Base-by-base conservation (phyloP, 441 rosid species). In the Populus trichocarpa region DNA sequence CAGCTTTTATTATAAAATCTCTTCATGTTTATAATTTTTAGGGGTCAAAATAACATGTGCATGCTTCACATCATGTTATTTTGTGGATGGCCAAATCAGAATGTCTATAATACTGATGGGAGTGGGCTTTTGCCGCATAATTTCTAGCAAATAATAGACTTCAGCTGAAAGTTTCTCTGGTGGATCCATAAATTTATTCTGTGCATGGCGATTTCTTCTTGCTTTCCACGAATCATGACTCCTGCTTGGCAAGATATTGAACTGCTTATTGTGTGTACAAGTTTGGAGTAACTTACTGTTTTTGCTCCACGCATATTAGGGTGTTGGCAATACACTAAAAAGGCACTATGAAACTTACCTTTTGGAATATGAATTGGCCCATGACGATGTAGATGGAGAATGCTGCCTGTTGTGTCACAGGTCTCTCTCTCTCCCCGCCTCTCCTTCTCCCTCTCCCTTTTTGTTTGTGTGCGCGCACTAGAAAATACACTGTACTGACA, bases 371-470 rank as follows among this genome's bases (percentile, higher is more conserved):
- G 99, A 96, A 82, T 87, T 94, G 84, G 99, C 99, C 75, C 99
- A 96, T 83, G 99, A 96, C 72, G 99, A 96, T 82, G 99, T 96
- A 2, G 99, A 91, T 63, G 99, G 98, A 86, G 99, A 96, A 81
- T 96, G 99, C 83, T 96, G 99, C 86, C 88, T 96, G 84, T 83
- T 96, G 78, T 96, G 99, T 83, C 97, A 92, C 82, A 93, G 99
- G 99, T 96, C 78, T 67, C 59, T 74, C 82, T 72, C 57, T 76
- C 30, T 63, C 78, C 11, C 77, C 20, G 10, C 70, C 64, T 16
- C 7, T 3, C 4, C 14, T 5, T n/a, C 16, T 8, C 73, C 20
- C 74, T 13, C 69, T 50, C 6, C 42, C 22, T 9, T 25, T 20
- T 12, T 11, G 35, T 20, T 2, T 11, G 23, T 26, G n/a, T 2